These are phyloP conservation scores for Beta lomatogona DNA, from an alignment of 179 eudicot species.

Conservation along the genomic window DNA sequence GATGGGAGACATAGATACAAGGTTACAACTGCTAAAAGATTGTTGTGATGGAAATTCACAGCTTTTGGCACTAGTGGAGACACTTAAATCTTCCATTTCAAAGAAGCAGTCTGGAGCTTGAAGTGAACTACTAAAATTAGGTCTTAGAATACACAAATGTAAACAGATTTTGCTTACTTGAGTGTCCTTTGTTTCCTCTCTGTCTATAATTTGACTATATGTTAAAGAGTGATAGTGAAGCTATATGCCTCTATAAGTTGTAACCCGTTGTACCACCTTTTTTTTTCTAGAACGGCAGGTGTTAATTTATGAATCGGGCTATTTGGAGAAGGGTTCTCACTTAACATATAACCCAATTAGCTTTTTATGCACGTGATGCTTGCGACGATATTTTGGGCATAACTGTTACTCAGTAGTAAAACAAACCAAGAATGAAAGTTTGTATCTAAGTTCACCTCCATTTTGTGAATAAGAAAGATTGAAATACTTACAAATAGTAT, in stretches of 20 bases:
- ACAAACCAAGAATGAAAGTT: too few species aligned
- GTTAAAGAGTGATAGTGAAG: not conserved
- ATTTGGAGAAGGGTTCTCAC: too few species aligned
- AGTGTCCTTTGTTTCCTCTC: not conserved
- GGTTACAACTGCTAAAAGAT: conserved; percentile 51
- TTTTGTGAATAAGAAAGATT: too few species aligned
- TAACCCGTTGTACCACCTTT: not conserved
- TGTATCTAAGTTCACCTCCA: too few species aligned
- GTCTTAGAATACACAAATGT: not conserved
- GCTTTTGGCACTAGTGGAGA: conserved; percentile 52
- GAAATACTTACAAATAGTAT: too few species aligned
- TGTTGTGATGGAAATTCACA: conserved; percentile 67
- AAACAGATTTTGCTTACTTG: not conserved
- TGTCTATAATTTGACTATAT: not conserved
- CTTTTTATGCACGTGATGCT: too few species aligned
- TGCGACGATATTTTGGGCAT: too few species aligned
- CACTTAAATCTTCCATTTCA: conserved; percentile 39
- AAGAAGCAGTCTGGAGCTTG: conserved; percentile 3
- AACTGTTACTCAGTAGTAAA: too few species aligned
- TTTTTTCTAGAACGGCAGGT: not conserved
- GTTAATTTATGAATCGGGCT: not conserved
- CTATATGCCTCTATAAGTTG: not conserved
- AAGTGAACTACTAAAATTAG: not conserved
- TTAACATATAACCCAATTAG: too few species aligned
- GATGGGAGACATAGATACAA: conserved; percentile 25